Evolutionary conservation across 2,329 filamentous ascomycete genomes (phyloP), one percentile per base, ranked within the genome.

Genomic region (Fusarium brachygibbosum): DNA sequence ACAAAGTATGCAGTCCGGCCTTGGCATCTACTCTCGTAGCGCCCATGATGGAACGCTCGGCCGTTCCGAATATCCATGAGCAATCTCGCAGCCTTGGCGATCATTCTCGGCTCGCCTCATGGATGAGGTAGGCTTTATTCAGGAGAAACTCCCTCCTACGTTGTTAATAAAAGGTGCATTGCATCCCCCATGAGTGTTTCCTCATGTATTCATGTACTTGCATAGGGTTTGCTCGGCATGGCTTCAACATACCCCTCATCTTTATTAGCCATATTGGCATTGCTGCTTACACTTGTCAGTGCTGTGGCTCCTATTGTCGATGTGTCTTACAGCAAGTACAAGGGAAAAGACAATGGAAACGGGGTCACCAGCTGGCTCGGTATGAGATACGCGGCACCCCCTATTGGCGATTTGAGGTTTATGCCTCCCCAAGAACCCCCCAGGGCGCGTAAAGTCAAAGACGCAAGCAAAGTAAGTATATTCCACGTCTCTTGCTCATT

Each of bases 341-440:
- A 83, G 46, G 92, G 92, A 11, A 78, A 81, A 5, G 75, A 81
- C 4, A 79, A 85, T 3, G 70, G 78, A 1, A 86, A 86, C 69
- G 90, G 88, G 3, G 80, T 93, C 49, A 88, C 86, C 5, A 84
- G 90, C 76, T 95, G 91, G 90, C 84, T 93, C 10, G 92, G 91
- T 4, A 88, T 96, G 69, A 87, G 91, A 45, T 95, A 88, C 80
- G 92, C 92, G 2, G 88, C 90, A 7, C 83, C 92, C 23, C 92
- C 92, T 0, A 54, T 91, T 3, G 90, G 88, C 2, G 71, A 86
- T 9, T 76, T 93, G 63, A 85, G 92, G 25, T 95, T 94, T 74
- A 82, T 84, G 58, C 88, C 89, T n/a, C 91, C 92, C 1, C 81
- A 85, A 72, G 89, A 92, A 75, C 91, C 92, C 4, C 67, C 79